Base-by-base conservation (phyloP, 2,329 filamentous ascomycete genomes). In the Fusarium sp. region DNA sequence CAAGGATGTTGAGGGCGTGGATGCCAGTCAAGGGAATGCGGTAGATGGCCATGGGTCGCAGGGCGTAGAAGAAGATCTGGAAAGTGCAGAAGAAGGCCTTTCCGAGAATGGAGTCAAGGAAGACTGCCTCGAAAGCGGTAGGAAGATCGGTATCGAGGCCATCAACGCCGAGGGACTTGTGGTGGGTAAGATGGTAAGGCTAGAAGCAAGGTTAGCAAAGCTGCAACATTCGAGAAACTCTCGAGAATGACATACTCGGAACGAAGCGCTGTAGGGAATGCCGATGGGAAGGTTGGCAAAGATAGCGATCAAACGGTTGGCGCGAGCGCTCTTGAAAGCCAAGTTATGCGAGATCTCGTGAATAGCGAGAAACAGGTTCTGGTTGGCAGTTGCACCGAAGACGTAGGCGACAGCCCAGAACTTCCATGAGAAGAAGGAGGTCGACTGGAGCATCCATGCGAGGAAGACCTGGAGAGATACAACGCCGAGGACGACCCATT, bases 51-150 rank as follows among this genome's bases (percentile, higher is more conserved):
- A 98, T 97, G 66, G 96, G 96, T 18, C 96, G 93, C 53, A 99
- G 82, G 76, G 96, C 96, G 84, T 99, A 99, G 88, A 99, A 99
- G 79, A 99, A 88, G 81, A 99, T 98, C 83, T 99, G 96, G 84
- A 98, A 99, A 73, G 96, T 99, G 84, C 92, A 95, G 88, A 99
- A 99, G 86, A 99, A 99, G 73, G 96, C 91, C 83, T 99, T 99
- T 80, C 96, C 96, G 20, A 95, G 89, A 75, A 99, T 91, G 10
- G 94, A 98, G 85, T 99, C 93, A 76, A 99, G 91, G 80, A 99
- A 92, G 78, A 97, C 83, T 69, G 94, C 95, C 84, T 99, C 96
- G 53, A 98, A 82, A 51, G 93, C 90, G 20, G 96, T 98, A 25
- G 96, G 96, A 29, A 99, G 90, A 78, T 99, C 96, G 46, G 95